Percentiles rank a stretch among this genome's conserved stretches.
Conservation (phyloP, 2,329 filamentous ascomycete genomes). For the Ophiognomonia clavigignenti-juglandacearum region DNA sequence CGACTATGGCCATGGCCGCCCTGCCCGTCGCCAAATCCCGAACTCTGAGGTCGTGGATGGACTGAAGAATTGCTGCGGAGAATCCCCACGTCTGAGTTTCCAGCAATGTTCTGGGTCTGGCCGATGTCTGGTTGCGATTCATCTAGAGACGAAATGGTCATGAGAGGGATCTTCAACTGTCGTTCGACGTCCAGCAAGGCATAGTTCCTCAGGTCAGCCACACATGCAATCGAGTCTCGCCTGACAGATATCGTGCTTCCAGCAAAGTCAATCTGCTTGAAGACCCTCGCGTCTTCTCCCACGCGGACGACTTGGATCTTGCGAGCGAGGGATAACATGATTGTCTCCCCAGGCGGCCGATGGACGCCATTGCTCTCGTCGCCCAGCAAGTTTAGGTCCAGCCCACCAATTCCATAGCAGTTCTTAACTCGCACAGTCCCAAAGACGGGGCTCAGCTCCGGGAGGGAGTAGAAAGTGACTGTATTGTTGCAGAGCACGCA, state of each 20-base stretch:
- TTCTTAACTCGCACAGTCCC: constrained; percentile 74
- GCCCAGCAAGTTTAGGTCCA: constrained; percentile 66
- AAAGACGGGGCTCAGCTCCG: constrained; percentile 89
- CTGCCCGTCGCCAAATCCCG: constrained; percentile 40
- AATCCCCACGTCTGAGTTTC: constrained; percentile 39
- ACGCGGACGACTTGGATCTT: constrained; percentile 82
- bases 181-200: constrained; percentile 87
- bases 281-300: constrained; percentile 67
- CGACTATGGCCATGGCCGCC: constrained; percentile 64
- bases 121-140: constrained; percentile 57
- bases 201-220: constrained; percentile 85
- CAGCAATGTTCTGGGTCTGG: constrained; percentile 59
- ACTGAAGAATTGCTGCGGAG: constrained; percentile 56
- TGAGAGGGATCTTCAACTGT: constrained; percentile 89
- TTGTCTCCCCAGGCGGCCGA: constrained; percentile 49
- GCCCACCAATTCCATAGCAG: constrained; percentile 88
- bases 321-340: constrained; percentile 76
- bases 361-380: constrained; percentile 30
- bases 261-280: constrained; percentile 83
- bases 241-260: constrained; percentile 74
- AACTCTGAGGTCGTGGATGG: constrained; percentile 34
- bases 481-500: constrained; percentile 93
- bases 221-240: constrained; percentile 83
- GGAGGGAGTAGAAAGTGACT: constrained; percentile 90
- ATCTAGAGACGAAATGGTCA: constrained; percentile 85